These are phyloP conservation scores for Cryphonectria radicalis DNA, from an alignment of 2,329 filamentous ascomycete genomes.

Conservation along the genomic window DNA sequence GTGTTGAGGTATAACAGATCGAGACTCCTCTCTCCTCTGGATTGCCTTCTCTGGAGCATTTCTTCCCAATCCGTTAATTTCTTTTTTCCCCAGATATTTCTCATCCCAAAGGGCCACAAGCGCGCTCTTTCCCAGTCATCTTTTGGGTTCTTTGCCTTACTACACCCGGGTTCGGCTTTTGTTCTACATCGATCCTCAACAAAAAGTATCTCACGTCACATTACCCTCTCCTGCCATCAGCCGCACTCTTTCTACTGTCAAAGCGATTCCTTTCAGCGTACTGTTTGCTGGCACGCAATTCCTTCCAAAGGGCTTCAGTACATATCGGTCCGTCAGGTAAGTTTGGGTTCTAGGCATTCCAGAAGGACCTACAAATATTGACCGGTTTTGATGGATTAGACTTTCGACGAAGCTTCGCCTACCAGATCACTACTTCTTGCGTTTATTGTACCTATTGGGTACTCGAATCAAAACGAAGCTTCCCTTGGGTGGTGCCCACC, in stretches of 20 bases:
- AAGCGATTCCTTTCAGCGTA: background rate
- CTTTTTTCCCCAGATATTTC: background rate
- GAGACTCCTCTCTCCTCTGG: background rate
- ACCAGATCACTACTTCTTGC: background rate
- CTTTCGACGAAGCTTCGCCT: background rate
- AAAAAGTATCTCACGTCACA: background rate
- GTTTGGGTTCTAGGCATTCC: background rate
- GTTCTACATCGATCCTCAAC: background rate
- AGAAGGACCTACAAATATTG: background rate
- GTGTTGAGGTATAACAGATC: background rate
- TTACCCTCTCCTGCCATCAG: background rate
- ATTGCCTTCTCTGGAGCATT: background rate
- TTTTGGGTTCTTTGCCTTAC: background rate
- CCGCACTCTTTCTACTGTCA: background rate
- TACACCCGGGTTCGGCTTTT: background rate
- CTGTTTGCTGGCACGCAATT: background rate
- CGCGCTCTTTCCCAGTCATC: background rate
- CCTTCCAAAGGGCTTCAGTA: background rate
- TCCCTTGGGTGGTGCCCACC: background rate
- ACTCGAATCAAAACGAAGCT: background rate
- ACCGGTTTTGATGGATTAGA: background rate
- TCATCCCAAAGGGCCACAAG: background rate
- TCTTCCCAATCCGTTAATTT: background rate
- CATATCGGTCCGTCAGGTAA: background rate
- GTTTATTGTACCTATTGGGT: background rate